Evolutionary conservation across 495 filamentous ascomycete species (phyloP), one percentile per base, ranked within the genome.

Genomic region (Aspergillus affinis): DNA sequence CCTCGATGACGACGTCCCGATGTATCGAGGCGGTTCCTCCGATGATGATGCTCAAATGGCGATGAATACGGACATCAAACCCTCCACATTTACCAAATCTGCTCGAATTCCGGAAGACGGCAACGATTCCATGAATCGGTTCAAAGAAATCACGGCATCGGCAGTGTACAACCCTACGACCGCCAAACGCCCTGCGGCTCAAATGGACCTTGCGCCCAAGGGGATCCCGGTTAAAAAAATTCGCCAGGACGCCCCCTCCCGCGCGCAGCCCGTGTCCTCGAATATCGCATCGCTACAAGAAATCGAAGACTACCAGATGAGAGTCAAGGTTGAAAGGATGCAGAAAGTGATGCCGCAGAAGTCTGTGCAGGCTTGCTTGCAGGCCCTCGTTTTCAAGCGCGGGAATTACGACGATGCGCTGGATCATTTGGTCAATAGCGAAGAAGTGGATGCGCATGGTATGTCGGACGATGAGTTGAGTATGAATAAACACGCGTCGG

Each of bases 61-160:
- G 2, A 23, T 69, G 12, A 79, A 72, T 41, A 82, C 84, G 4
- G 87, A 90, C 56, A 92, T 95, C 62, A 85, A 85, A 54, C 90
- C 90, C 9, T 82, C 88, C 0, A 86, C 78, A 46, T 90, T 92
- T 61, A 71, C 71, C 26, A 73, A 73, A 47, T 61, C 66, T 4
- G 63, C 69, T 32, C 72, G 68, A 21, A 75, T 64, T 45, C 72
- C 75, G 4, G 72, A 77, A 15, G 65, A 64, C 30, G 36, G 57
- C 30, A 64, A 65, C 26, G 60, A 59, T 32, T 27, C 65, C 19
- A 61, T 75, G 48, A 71, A 76, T 59, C 69, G 71, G 0, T 83
- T 85, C 55, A 78, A 75, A 56, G 74, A 83, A 54, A 78, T 85
- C 12, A 82, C 78, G 1, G 62, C 76, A 1, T 72, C 69, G 17